A percentile compares a stretch with the other conserved stretches of the same genome.
phyloP scores from a whole-genome alignment of 306 rosid genomes.

The Cucumis hystrix region DNA sequence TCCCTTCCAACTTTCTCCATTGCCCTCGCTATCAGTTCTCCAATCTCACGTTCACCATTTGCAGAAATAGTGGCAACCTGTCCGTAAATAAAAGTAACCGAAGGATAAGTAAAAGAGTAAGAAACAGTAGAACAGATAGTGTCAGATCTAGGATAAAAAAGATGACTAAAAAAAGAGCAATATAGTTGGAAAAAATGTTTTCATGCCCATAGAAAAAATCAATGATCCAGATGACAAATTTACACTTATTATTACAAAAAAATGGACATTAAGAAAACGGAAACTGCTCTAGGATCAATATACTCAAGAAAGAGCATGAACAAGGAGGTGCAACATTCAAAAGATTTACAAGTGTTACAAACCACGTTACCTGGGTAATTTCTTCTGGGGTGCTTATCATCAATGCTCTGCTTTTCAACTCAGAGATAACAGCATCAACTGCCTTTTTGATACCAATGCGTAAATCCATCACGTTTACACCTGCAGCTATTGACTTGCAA shows the following conservation, averaged over 20 bases:
- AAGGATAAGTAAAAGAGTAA: not conserved
- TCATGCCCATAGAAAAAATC: not conserved
- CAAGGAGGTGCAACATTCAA: not conserved
- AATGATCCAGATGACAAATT: not conserved
- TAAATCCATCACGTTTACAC: slow-evolving; percentile 86
- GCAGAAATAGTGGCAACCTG: slow-evolving; percentile 97
- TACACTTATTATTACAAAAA: not conserved
- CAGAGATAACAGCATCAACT: slow-evolving; percentile 66
- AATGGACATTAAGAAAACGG: not conserved
- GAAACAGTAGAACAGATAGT: not conserved
- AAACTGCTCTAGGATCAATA: not conserved
- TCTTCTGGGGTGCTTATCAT: slow-evolving; percentile 91
- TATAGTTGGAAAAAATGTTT: not conserved
- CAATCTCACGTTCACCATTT: slow-evolving; percentile 83
- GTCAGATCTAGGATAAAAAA: not conserved
- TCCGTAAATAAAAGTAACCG: not conserved
- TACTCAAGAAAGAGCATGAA: not conserved
- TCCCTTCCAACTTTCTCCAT: slow-evolving; percentile 98
- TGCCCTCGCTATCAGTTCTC: slow-evolving; percentile 85
- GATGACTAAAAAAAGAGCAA: not conserved
- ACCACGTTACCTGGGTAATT: slow-evolving; percentile 69
- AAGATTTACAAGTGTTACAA: not conserved
- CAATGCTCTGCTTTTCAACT: slow-evolving; percentile 66
- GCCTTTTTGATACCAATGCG: slow-evolving; percentile 81
- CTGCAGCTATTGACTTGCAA: slow-evolving; percentile 85